phyloP scores from a whole-genome alignment of 2,329 filamentous ascomycete genomes.

The Fusarium begoniae region DNA sequence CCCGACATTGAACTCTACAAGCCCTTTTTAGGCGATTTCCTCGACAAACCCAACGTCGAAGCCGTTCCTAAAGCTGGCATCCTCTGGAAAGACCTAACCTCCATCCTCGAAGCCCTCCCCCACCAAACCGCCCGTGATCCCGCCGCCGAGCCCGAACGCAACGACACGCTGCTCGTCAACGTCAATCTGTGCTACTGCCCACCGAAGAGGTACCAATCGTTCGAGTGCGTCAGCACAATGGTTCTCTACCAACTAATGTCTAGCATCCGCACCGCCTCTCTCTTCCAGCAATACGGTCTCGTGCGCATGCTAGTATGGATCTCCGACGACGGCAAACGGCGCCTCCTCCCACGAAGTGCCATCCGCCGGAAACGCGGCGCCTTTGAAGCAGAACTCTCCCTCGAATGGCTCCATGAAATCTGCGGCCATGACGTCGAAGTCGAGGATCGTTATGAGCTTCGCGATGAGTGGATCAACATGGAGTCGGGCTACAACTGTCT shows the following conservation, averaged over 20 bases:
- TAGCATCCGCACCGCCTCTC: slow-evolving; percentile 63
- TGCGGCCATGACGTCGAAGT: slow-evolving; percentile 52
- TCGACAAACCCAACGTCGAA: slow-evolving; percentile 57
- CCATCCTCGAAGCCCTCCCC: slow-evolving; percentile 61
- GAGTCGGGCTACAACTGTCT: slow-evolving; percentile 54
- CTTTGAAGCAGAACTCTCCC: slow-evolving; percentile 68
- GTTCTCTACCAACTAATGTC: slow-evolving; percentile 70
- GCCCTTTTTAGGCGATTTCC: slow-evolving; percentile 68
- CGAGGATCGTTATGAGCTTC: slow-evolving; percentile 46
- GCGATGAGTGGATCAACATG: slow-evolving; percentile 59
- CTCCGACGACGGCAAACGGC: slow-evolving; percentile 65
- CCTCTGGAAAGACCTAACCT: slow-evolving; percentile 66
- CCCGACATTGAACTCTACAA: slow-evolving; percentile 67
- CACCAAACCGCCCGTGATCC: slow-evolving; percentile 59
- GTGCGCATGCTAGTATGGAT: slow-evolving; percentile 83
- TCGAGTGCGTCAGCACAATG: slow-evolving; percentile 66
- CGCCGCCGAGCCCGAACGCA: slow-evolving; percentile 59
- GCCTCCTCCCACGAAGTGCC: slow-evolving; percentile 69
- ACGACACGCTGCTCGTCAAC: slow-evolving; percentile 78
- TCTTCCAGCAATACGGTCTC: slow-evolving; percentile 80
- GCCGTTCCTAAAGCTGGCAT: slow-evolving; percentile 67
- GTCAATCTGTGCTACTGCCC: slow-evolving; percentile 70
- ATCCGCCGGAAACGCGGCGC: slow-evolving; percentile 64
- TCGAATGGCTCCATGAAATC: slow-evolving; percentile 68
- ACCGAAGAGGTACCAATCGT: slow-evolving; percentile 58